Conservation (phyloP, 2,329 filamentous ascomycete genomes). For the Neophaeococcomyces aloes region DNA sequence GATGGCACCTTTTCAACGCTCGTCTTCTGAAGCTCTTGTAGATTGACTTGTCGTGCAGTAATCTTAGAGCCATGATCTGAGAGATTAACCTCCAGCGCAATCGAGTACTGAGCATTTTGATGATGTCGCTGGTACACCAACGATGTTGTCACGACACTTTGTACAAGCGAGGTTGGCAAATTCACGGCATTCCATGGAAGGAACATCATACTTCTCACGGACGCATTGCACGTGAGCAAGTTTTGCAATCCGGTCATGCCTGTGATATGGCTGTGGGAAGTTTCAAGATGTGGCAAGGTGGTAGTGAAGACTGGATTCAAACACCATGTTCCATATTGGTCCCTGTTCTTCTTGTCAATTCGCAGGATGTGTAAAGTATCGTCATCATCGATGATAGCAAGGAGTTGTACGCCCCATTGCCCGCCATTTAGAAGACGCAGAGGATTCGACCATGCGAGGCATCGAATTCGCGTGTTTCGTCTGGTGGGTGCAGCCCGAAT, state of each 20-base stretch:
- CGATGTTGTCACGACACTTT: no score
- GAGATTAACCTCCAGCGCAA: no score
- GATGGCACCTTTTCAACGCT: no score
- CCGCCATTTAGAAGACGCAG: conserved; percentile 7
- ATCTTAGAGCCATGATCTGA: no score
- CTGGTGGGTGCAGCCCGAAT: conserved; percentile 10
- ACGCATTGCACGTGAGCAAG: background rate
- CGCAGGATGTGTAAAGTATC: conserved; percentile 11
- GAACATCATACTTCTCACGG: no score
- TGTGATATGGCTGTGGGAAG: background rate
- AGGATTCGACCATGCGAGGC: conserved; percentile 32
- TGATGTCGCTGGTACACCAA: no score
- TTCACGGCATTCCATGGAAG: no score
- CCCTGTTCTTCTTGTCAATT: conserved; percentile 12
- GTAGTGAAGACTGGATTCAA: conserved; percentile 6
- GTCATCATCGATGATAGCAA: conserved; percentile 31
- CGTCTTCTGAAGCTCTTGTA: no score
- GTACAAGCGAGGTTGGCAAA: no score
- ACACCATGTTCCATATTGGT: conserved; percentile 12
- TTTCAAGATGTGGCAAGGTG: background rate
- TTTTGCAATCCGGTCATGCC: background rate
- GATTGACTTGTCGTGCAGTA: no score
- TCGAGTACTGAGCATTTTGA: no score
- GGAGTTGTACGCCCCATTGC: conserved; percentile 28
- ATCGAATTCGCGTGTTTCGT: conserved; percentile 28